These are phyloP conservation scores for Xylaria sp. DNA, from an alignment of 2,329 filamentous ascomycete genomes.

Conservation along the genomic window DNA sequence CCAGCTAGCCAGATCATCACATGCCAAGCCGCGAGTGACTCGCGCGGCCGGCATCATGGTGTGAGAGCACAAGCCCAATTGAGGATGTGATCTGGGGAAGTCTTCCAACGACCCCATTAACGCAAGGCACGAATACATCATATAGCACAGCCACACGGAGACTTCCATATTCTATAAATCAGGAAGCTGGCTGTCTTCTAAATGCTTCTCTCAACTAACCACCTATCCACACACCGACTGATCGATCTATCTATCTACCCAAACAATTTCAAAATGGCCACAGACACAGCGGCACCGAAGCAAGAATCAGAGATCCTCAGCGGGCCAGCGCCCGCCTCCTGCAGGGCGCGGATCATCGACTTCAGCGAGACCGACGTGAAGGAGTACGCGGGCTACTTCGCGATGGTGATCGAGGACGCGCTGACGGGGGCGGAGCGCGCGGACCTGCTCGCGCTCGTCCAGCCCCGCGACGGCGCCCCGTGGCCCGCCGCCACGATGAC, in stretches of 20 bases:
- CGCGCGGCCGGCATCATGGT: too few species aligned
- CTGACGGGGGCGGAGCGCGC: slow-evolving; percentile 11
- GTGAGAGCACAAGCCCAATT: background rate
- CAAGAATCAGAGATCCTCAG: slow-evolving; percentile 4
- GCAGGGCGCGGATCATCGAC: slow-evolving; percentile 8
- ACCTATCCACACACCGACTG: too few species aligned
- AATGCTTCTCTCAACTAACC: too few species aligned
- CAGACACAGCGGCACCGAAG: background rate
- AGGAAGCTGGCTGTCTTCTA: background rate
- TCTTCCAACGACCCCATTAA: background rate
- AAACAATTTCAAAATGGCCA: background rate
- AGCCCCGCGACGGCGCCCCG: background rate
- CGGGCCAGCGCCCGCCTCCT: slow-evolving; percentile 5
- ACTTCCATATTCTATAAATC: background rate
- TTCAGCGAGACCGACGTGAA: slow-evolving; percentile 12
- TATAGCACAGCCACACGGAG: background rate
- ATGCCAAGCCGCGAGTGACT: too few species aligned
- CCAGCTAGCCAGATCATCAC: too few species aligned
- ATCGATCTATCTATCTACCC: too few species aligned
- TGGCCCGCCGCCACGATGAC: slow-evolving; percentile 17
- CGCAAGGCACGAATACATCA: background rate
- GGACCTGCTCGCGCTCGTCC: slow-evolving; percentile 11
- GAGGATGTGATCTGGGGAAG: background rate
- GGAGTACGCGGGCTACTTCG: slow-evolving; percentile 15
- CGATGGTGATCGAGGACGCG: slow-evolving; percentile 17